Evolutionary conservation across 441 rosid species (phyloP).

Genomic region (Codiaeum variegatum): DNA sequence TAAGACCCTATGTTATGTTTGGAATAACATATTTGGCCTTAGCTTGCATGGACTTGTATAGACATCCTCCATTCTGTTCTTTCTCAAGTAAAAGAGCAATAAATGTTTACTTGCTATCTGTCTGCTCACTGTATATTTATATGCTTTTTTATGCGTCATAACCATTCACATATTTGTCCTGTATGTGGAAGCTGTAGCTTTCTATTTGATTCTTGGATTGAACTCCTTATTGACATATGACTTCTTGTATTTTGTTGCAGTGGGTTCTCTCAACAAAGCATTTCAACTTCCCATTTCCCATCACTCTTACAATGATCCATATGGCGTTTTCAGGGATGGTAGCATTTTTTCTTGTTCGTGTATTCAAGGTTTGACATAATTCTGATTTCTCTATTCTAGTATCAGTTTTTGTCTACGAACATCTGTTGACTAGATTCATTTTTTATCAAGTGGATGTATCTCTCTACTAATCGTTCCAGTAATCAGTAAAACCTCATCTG

Average conservation of each 20-base stretch:
- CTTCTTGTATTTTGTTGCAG: slow-evolving; percentile 44
- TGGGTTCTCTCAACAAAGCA: slow-evolving; percentile 97
- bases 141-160: not conserved
- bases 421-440: not conserved
- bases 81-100: not conserved
- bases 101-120: not conserved
- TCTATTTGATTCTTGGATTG: slow-evolving; percentile 1
- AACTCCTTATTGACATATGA: slow-evolving; percentile 5
- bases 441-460: not conserved
- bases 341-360: slow-evolving; percentile 87
- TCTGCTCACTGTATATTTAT: not conserved
- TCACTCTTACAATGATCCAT: slow-evolving; percentile 96
- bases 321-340: slow-evolving; percentile 90
- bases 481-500: not conserved
- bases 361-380: slow-evolving; percentile 65
- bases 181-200: slow-evolving; percentile 5
- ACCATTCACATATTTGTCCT: slow-evolving; percentile 4
- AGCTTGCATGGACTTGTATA: not conserved
- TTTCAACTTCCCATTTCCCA: slow-evolving; percentile 90
- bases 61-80: not conserved
- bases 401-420: not conserved
- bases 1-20: not conserved
- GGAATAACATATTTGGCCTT: not conserved
- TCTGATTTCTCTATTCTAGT: not conserved
- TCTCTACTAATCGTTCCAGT: not conserved